Percentiles rank a stretch among this genome's conserved stretches.
Conservation (phyloP, 2,329 filamentous ascomycete genomes). For the Penicillium verrucosum region DNA sequence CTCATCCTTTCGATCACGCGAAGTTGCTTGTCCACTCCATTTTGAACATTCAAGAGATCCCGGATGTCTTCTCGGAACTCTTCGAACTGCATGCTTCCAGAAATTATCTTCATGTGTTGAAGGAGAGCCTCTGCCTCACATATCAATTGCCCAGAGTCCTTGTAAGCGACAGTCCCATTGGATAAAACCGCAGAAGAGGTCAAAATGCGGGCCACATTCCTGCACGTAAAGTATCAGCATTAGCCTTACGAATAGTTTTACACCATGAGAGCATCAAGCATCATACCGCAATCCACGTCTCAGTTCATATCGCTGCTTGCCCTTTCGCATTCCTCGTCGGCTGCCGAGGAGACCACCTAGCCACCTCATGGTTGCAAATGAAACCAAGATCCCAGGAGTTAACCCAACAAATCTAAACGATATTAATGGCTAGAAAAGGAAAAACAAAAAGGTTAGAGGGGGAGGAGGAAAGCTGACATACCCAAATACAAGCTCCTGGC, state of each 20-base stretch:
- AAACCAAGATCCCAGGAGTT: slow-evolving; percentile 88
- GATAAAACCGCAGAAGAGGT: slow-evolving; percentile 62
- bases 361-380: slow-evolving; percentile 70
- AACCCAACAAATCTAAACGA: slow-evolving; percentile 74
- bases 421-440: slow-evolving; percentile 9
- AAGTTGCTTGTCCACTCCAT: slow-evolving; percentile 72
- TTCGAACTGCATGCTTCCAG: slow-evolving; percentile 71
- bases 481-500: slow-evolving; percentile 92
- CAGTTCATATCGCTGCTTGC: slow-evolving; percentile 65
- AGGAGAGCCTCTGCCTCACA: slow-evolving; percentile 86
- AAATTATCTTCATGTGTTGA: slow-evolving; percentile 61
- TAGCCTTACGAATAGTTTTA: background rate
- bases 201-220: slow-evolving; percentile 79
- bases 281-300: slow-evolving; percentile 68
- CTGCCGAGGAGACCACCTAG: slow-evolving; percentile 66
- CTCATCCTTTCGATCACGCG: slow-evolving; percentile 77
- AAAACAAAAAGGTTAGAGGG: too few species aligned
- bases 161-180: slow-evolving; percentile 77
- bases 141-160: slow-evolving; percentile 84
- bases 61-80: slow-evolving; percentile 88
- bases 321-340: slow-evolving; percentile 64
- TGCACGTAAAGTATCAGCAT: slow-evolving; percentile 22
- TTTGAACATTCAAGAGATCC: slow-evolving; percentile 76
- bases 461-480: slow-evolving; percentile 23
- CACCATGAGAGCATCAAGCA: background rate